Evolutionary conservation across 2,329 filamentous ascomycete genomes (phyloP), one percentile per base, ranked within the genome.

Genomic region (Neospermospora avenae): DNA sequence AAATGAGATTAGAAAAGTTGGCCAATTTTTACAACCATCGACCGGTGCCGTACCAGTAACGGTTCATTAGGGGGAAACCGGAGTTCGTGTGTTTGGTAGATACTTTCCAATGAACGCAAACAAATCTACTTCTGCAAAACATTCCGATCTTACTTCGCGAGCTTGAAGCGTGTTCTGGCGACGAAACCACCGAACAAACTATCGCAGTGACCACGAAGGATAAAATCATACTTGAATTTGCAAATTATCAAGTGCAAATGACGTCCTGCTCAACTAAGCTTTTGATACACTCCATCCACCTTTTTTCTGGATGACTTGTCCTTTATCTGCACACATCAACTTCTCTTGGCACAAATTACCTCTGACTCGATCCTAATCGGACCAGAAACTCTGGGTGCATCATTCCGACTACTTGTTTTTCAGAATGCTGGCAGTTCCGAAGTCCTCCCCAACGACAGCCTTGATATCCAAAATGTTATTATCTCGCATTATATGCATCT

Each of bases 341-440:
- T 1, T 14, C 28, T 41, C 55, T 22, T 57, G 48, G 31, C 44
- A 24, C 20, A 44, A 42, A 14, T 57, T 3, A 57, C 55, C 18
- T 41, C 55, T 24, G 49, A 49, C 44, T 46, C 42, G 24, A 41
- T 49, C 28, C 31, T 28, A 44, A 57, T 57, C 44, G 41, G 42
- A 37, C 41, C 34, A 14, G 48, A 3, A 49, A 20, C 34, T 44
- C 54, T n/a, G 55, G 34, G 20, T 57, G 42, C 10, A 48, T 57
- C 55, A 57, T 48, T 7, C 42, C 49, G 3, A 34, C 31, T 11
- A 34, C 42, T 10, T 44, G 42, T 24, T 31, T 10, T 31, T 31
- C 10, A 31, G 10, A 5, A 31, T 31, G 10, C 42, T 39, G 20
- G 37, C 18, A 37, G 28, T 20, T 14, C 42, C 44, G 22, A 57